phyloP scores from a whole-genome alignment of 1,139 yeast species.

The Candida sanyaensis region DNA sequence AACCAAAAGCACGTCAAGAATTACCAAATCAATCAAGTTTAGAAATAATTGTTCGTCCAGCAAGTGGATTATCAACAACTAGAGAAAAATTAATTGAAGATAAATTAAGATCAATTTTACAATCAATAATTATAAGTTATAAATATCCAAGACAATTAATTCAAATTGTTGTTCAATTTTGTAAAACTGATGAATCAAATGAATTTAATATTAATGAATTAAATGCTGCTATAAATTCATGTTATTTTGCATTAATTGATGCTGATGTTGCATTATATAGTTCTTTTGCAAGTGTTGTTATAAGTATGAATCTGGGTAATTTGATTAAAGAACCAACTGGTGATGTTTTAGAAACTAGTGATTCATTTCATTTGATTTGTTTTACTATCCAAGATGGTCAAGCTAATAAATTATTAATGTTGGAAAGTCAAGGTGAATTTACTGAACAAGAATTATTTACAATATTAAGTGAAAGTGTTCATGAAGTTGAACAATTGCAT shows the following conservation, averaged over 20 bases:
- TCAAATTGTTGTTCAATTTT: conserved; percentile 82
- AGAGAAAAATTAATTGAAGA: conserved; percentile 80
- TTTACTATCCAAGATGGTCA: conserved; percentile 50
- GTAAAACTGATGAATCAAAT: conserved; percentile 42
- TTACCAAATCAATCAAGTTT: conserved; percentile 75
- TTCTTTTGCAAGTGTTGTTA: conserved; percentile 59
- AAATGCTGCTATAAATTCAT: conserved; percentile 70
- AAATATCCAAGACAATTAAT: conserved; percentile 82
- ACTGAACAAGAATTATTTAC: conserved; percentile 53
- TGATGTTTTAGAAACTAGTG: conserved; percentile 39
- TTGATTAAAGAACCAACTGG: conserved; percentile 47
- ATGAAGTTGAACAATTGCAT: conserved; percentile 48
- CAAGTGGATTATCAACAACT: conserved; percentile 72
- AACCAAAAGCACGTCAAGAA: conserved; percentile 82
- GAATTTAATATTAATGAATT: conserved; percentile 56
- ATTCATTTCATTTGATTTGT: conserved; percentile 69
- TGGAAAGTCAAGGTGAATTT: conserved; percentile 76
- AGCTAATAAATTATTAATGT: conserved; percentile 56
- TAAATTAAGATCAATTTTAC: conserved; percentile 61
- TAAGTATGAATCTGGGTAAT: conserved; percentile 33
- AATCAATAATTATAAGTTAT: conserved; percentile 62
- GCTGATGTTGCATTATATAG: conserved; percentile 72
- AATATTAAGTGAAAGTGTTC: conserved; percentile 50
- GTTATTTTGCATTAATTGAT: conserved; percentile 72
- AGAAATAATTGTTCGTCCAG: conserved; percentile 81